Evolutionary conservation across 805 yeast genomes (phyloP), one percentile per base, ranked within the genome.

Genomic region (Maudiozyma pseudohumilis): DNA sequence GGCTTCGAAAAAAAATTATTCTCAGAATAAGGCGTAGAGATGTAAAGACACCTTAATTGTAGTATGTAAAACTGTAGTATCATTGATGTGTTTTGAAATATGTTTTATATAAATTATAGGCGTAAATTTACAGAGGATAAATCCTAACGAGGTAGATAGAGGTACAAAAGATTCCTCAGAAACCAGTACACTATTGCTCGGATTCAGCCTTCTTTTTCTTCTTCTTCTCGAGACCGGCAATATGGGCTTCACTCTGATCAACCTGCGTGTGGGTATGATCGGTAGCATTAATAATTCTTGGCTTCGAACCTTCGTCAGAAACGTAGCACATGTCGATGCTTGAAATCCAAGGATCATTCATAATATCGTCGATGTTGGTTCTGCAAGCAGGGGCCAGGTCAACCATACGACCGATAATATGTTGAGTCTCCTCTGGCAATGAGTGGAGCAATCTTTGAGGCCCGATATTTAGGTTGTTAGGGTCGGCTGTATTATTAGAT

Each of bases 171-270:
- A n/a, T n/a, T n/a, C n/a, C n/a, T n/a, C n/a, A n/a, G n/a, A n/a
- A n/a, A n/a, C n/a, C 12, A 17, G 20, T 8, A 19, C 7, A 17
- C 13, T 10, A 17, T 11, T 9, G 29, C 29, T 35, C 23, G 5
- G 31, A 13, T 13, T 17, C 24, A 18, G n/a, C 28, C 20, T 45
- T 46, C 39, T 47, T 44, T 33, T 70, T 74, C 64, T 84, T 88
- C 55, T 78, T 83, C 67, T 78, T 83, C 55, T 88, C 96, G 47
- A 88, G 70, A 41, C 88, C 80, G 9, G 96, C 95, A 63, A 88
- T 88, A 59, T 88, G 97, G 0, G 97, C 97, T 49, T 85, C 94
- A 42, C 85, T 78, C 56, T 84, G 95, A 48, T 87, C 95, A 35
- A 88, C 96, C 46, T 74, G 75, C 2, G 96, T 85, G 56, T 88